phyloP scores from a whole-genome alignment of 1,284 basidiomycete species.

The Anthracocystis panici-leucophaei region DNA sequence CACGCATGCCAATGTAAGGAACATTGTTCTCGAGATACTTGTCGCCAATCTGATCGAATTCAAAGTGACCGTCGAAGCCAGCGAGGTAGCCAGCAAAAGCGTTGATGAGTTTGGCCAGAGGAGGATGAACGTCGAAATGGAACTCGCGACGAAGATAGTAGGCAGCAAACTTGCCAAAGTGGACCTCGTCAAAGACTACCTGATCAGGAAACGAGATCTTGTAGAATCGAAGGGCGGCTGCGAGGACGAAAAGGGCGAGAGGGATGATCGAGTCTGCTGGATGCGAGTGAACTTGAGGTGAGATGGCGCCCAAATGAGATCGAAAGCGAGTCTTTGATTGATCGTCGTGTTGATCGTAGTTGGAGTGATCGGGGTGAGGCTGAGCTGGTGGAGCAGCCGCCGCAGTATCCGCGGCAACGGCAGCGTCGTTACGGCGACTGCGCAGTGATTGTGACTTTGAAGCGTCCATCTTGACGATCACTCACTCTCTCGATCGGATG shows the following conservation, averaged over 20 bases:
- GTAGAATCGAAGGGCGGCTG: slow-evolving; percentile 55
- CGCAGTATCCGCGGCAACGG: background rate
- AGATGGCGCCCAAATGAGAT: slow-evolving; percentile 6
- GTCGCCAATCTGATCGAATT: slow-evolving; percentile 95
- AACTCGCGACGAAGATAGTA: slow-evolving; percentile 73
- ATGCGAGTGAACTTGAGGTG: slow-evolving; percentile 33
- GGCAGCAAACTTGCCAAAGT: slow-evolving; percentile 69
- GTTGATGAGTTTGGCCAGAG: slow-evolving; percentile 72
- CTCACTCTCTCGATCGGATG: background rate
- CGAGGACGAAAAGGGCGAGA: slow-evolving; percentile 44
- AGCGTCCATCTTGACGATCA: slow-evolving; percentile 27
- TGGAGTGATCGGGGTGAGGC: background rate
- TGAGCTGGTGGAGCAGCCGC: background rate
- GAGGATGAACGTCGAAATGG: slow-evolving; percentile 99
- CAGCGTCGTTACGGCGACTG: slow-evolving; percentile 25
- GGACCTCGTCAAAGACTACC: slow-evolving; percentile 69
- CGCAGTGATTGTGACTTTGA: slow-evolving; percentile 36
- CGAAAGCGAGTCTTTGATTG: slow-evolving; percentile 20
- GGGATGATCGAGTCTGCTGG: slow-evolving; percentile 30
- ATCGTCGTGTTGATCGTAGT: slow-evolving; percentile 10
- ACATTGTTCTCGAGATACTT: slow-evolving; percentile 87
- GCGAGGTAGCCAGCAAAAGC: slow-evolving; percentile 94
- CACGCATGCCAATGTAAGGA: slow-evolving; percentile 92
- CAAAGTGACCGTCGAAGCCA: slow-evolving; percentile 92
- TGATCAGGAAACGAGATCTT: slow-evolving; percentile 57